A percentile compares a stretch with the other conserved stretches of the same genome.
Evolutionary conservation across 1,139 yeast genomes (phyloP).

Genomic region (Hansenula sp.): DNA sequence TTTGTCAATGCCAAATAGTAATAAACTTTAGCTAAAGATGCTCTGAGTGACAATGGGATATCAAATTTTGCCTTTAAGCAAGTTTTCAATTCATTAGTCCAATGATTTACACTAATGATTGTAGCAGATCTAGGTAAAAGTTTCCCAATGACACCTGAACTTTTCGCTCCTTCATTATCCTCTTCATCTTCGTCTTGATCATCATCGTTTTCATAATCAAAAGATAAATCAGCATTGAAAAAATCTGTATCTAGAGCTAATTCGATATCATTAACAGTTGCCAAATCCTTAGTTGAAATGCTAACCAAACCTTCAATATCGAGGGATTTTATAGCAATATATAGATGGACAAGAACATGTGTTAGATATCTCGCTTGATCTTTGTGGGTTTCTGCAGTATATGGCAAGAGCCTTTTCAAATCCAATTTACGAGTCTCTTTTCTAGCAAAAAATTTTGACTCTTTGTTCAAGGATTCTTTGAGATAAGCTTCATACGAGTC

Average conservation of each 20-base stretch:
- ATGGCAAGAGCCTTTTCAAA: conserved; percentile 67
- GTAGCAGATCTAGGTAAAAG: conserved; percentile 67
- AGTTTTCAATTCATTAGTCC: conserved; percentile 84
- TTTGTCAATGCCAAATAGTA: conserved; percentile 70
- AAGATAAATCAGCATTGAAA: conserved; percentile 31
- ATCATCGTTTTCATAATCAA: conserved; percentile 39
- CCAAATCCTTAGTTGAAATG: conserved; percentile 61
- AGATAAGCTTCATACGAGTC: conserved; percentile 38
- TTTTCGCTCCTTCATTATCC: conserved; percentile 31
- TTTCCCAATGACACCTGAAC: conserved; percentile 44
- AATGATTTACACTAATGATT: conserved; percentile 69
- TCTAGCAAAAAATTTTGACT: conserved; percentile 56
- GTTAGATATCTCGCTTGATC: conserved; percentile 75
- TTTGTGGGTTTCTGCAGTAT: conserved; percentile 60
- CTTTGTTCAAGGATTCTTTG: conserved; percentile 40
- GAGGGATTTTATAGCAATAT: conserved; percentile 70
- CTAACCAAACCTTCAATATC: conserved; percentile 74
- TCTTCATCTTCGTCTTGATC: conserved; percentile 37
- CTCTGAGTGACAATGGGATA: conserved; percentile 64
- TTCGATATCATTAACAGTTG: conserved; percentile 37
- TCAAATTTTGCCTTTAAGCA: conserved; percentile 81
- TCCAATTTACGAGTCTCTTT: conserved; percentile 48
- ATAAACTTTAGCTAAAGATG: conserved; percentile 63
- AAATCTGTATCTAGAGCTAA: conserved; percentile 53
- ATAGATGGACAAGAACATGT: conserved; percentile 74